Evolutionary conservation across 2,329 filamentous ascomycete genomes (phyloP), one percentile per base, ranked within the genome.

Genomic region (Monilinia polystroma): DNA sequence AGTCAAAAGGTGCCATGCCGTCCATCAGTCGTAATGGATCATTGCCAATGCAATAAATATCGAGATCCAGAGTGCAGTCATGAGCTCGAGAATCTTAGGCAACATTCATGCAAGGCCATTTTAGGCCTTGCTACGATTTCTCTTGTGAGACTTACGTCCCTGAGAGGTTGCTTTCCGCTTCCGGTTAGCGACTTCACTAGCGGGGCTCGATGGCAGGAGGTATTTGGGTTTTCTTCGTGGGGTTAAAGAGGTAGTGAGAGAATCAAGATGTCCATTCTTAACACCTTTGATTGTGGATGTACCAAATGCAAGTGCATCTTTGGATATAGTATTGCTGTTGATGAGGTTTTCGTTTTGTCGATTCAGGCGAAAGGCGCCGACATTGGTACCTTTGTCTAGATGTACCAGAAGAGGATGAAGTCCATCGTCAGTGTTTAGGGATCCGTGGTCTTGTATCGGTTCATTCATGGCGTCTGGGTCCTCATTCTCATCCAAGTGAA

Each of bases 311-410:
- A 90, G 80, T 51, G 87, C 87, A 72, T 89, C 84, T 67, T 84
- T 79, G 49, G 85, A 87, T 29, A 84, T 85, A 73, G 86, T 83
- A 75, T 84, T 87, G 70, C 81, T 79, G 72, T 82, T 78, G 74
- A 81, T 73, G 68, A 81, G 75, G 72, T 83, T 78, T 74, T 85
- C 79, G 69, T 80, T 77, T 74, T 83, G 87, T 75, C 85, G 87
- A 76, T 85, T 88, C 70, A 82, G 86, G 77, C 76, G 90, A 82
- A 95, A 96, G 1, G 91, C 90, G 49, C 90, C 90, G 47, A 95
- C 90, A 18, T 89, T 86, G 66, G 88, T 85, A 47, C 64, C 85
- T 16, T 58, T 56, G 73, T 90, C 87, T 51, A 93, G 86, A 71
- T 90, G 88, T 64, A 83, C 83, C n/a, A 90, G 79, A 65, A 89